Percentiles rank a stretch among this genome's conserved stretches.
Conservation (phyloP, 2,329 filamentous ascomycete genomes). For the Scedosporium dehoogii region DNA sequence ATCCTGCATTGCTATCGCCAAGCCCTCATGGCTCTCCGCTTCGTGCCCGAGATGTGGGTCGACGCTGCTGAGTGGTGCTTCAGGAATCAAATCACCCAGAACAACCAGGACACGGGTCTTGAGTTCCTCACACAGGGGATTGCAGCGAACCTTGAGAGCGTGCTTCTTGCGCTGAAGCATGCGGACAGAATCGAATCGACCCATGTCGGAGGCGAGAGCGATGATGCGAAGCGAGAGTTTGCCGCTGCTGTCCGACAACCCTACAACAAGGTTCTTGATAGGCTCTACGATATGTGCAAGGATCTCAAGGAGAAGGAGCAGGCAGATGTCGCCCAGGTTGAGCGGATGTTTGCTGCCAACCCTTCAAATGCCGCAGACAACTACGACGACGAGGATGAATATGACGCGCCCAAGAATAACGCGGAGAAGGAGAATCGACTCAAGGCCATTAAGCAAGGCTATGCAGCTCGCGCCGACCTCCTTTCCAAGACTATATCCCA, state of each 20-base stretch:
- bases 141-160: constrained; percentile 85
- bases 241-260: constrained; percentile 71
- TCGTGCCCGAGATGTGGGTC: constrained; percentile 94
- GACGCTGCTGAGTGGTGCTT: constrained; percentile 92
- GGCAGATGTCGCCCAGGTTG: constrained; percentile 45
- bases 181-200: constrained; percentile 79
- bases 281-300: constrained; percentile 78
- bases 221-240: constrained; percentile 64
- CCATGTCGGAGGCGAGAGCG: constrained; percentile 66
- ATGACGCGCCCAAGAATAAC: constrained; percentile 22
- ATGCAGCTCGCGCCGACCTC: constrained; percentile 61
- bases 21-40: constrained; percentile 82
- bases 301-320: constrained; percentile 57
- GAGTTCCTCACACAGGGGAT: constrained; percentile 76
- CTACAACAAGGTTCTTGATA: constrained; percentile 72
- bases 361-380: constrained; percentile 21
- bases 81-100: constrained; percentile 56
- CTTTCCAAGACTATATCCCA: constrained; percentile 82
- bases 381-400: constrained; percentile 40
- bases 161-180: constrained; percentile 78
- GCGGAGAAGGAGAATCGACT: constrained; percentile 49
- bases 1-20: constrained; percentile 90
- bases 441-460: constrained; percentile 52
- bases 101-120: constrained; percentile 53
- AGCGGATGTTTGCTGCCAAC: constrained; percentile 38